These are phyloP conservation scores for Saccharomycopsis fodiens DNA, from an alignment of 805 yeast species.

Conservation along the genomic window DNA sequence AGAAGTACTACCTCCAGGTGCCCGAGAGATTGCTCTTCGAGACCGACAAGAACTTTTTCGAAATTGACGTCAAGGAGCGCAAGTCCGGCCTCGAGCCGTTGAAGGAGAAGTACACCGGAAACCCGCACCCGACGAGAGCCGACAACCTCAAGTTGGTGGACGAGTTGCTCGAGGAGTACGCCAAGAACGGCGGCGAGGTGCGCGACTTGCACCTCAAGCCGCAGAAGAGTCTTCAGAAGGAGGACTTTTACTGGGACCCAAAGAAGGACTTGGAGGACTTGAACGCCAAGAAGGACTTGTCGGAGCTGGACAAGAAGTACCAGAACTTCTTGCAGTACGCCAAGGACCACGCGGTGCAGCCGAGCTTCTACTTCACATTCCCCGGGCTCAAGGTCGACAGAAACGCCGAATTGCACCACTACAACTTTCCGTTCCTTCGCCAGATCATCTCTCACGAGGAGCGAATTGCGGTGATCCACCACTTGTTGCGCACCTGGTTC, in stretches of 20 bases:
- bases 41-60: conserved; percentile 25
- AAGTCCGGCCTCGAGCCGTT: conserved; percentile 18
- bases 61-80: conserved; percentile 23
- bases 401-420: conserved; percentile 26
- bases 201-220: conserved; percentile 14
- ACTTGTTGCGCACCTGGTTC: conserved; percentile 47
- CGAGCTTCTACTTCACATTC: conserved; percentile 25
- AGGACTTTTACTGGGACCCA: conserved; percentile 18
- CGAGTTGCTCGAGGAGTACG: conserved; percentile 8
- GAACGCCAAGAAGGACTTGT: conserved; percentile 17
- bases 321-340: conserved; percentile 24
- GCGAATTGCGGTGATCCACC: conserved; percentile 33
- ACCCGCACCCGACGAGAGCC: conserved; percentile 8
- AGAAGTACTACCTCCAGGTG: conserved; percentile 24
- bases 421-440: conserved; percentile 28
- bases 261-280: conserved; percentile 7
- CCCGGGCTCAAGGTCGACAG: conserved; percentile 24
- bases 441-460: conserved; percentile 27
- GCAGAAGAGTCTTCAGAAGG: conserved; percentile 4
- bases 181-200: conserved; percentile 12
- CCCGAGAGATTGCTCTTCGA: conserved; percentile 27
- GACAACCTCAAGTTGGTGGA: conserved; percentile 9
- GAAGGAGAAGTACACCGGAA: neutral
- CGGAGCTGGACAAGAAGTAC: conserved; percentile 23
- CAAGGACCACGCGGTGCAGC: conserved; percentile 23